Base-by-base conservation (phyloP, 805 yeast species). In the Candida jianshihensis region DNA sequence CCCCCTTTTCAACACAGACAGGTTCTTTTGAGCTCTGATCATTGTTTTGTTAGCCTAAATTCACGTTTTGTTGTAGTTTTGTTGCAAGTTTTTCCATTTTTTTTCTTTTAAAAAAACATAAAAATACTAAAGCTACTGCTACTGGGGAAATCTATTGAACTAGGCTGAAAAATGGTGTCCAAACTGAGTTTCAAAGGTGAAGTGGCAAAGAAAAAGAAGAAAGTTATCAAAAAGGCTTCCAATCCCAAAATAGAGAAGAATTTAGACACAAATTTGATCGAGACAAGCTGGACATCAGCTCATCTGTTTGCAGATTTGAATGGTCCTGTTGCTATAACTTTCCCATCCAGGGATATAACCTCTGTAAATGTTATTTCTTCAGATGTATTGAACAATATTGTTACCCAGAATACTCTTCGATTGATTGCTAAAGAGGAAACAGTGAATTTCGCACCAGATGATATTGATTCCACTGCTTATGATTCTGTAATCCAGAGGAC, bases 161-260 rank as follows among this genome's bases (percentile, higher is more conserved):
- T 21, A 11, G 24, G 7, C 10, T 21, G 11, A 21, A 24, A 24
- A 12, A 26, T 64, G 68, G 66, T 60, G 5, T 53, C 63, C 6
- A 57, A 57, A 28, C 52, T 63, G 7, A 37, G 48, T 5, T 64
- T 64, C 49, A 63, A 63, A 40, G 66, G 65, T 21, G 66, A 61
- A 33, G 51, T 46, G 33, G 43, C 52, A 20, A 38, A 43, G 28
- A 44, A 48, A 34, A 43, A 37, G 36, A 38, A 37, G 35, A 48
- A 35, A 32, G 34, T 22, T 9, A 21, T 26, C 18, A 32, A 22
- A 31, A 40, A 31, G 26, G 21, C 20, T 6, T n/a, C 25, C 6
- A 24, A 14, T n/a, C n/a, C n/a, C n/a, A n/a, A n/a, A n/a, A n/a
- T n/a, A n/a, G n/a, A n/a, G n/a, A n/a, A n/a, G n/a, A n/a, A n/a